Percentiles rank a stretch among this genome's conserved stretches.
These are phyloP conservation scores for Oxalis stricta DNA, from an alignment of 441 rosid genomes.

Conservation along the genomic window DNA sequence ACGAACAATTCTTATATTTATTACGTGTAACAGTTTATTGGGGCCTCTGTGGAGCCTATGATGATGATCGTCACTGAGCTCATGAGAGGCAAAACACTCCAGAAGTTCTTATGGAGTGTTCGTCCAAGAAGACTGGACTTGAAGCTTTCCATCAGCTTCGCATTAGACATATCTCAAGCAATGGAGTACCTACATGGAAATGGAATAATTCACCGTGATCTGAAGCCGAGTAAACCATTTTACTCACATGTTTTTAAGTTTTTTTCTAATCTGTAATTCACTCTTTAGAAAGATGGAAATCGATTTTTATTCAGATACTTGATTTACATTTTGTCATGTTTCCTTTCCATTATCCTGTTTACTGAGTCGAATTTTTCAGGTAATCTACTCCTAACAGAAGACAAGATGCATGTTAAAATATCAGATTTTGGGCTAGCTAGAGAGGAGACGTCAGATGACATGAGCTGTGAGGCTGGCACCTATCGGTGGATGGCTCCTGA, in stretches of 20 bases:
- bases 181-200: conserved; percentile 59
- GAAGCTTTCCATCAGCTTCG: conserved; percentile 26
- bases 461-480: conserved; percentile 64
- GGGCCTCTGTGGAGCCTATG: conserved; percentile 41
- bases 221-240: conserved; percentile 46
- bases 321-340: neutral
- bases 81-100: conserved; percentile 35
- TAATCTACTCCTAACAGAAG: conserved; percentile 41
- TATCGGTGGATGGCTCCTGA: conserved; percentile 81
- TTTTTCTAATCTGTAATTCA: neutral
- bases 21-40: conserved; percentile 33
- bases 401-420: conserved; percentile 28
- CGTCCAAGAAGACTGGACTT: conserved; percentile 31
- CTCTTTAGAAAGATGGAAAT: neutral
- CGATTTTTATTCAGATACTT: neutral
- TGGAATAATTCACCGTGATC: conserved; percentile 63
- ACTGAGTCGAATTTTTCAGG: conserved; percentile 17
- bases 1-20: conserved; percentile 2
- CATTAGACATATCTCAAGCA: conserved; percentile 46
- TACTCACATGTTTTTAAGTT: neutral
- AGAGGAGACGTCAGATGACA: conserved; percentile 23
- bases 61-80: conserved; percentile 50
- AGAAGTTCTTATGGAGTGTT: conserved; percentile 27
- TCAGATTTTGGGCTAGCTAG: conserved; percentile 55
- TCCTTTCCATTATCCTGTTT: conserved; percentile 2